Evolutionary conservation across 331 rosid genomes (phyloP).

Genomic region (Arachis monticola): DNA sequence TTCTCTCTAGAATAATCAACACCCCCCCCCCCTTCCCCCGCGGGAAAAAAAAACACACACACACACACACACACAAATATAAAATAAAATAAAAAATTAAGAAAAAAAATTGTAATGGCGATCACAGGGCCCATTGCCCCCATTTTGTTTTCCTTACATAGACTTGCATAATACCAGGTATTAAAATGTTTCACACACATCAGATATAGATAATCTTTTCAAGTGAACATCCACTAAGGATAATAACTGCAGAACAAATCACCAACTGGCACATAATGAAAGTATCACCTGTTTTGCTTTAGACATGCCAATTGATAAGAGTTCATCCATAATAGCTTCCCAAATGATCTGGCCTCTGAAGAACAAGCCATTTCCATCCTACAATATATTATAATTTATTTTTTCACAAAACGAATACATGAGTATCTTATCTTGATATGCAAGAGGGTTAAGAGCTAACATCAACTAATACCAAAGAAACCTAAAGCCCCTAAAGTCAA

Average conservation of each 20-base stretch:
- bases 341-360: constrained; percentile 96
- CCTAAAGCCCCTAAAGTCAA: constrained; percentile 15
- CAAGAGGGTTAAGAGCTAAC: not conserved
- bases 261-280: constrained; percentile 20
- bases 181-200: constrained; percentile 4
- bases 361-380: constrained; percentile 62
- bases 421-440: constrained; percentile 18
- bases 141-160: not conserved
- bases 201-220: not conserved
- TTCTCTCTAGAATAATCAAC: not conserved
- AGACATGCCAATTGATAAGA: constrained; percentile 77
- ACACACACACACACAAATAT: no score
- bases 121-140: not conserved
- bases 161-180: not conserved
- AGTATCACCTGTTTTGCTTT: constrained; percentile 70
- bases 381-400: constrained; percentile 27
- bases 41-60: no score
- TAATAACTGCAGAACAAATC: constrained; percentile 29
- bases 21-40: no score
- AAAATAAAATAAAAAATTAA: no score
- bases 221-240: not conserved
- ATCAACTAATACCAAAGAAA: constrained; percentile 12
- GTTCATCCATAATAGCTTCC: constrained; percentile 80
- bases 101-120: not conserved
- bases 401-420: not conserved